Evolutionary conservation across 768 basidiomycete species (phyloP).

Genomic region (Rhodosporidiobolus sp.): DNA sequence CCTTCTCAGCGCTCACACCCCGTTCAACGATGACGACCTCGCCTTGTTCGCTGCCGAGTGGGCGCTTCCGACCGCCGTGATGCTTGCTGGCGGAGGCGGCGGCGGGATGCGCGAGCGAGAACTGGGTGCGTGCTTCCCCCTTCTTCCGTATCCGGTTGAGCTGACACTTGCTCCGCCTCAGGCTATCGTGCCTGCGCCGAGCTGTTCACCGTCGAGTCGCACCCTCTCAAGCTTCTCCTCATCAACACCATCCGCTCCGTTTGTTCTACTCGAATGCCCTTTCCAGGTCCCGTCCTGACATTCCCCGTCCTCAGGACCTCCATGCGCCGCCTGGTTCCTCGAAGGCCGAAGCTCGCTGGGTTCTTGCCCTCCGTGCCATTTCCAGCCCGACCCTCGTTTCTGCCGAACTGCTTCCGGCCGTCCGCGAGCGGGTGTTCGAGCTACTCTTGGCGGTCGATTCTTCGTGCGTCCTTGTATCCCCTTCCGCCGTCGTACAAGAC

Average conservation of each 20-base stretch:
- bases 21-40: not conserved
- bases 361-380: conserved; percentile 9
- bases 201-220: conserved; percentile 8
- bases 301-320: conserved; percentile 9
- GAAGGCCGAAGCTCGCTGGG: not conserved
- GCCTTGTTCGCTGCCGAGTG: not conserved
- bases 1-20: too few relatives aligned
- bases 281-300: accelerated
- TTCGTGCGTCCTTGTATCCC: not conserved
- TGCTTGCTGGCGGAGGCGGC: conserved; percentile 14
- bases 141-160: too few relatives aligned
- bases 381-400: conserved; percentile 1
- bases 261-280: not conserved
- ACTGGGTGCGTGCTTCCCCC: not conserved
- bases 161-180: not conserved
- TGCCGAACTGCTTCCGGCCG: conserved; percentile 7
- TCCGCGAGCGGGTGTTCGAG: conserved; percentile 19
- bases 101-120: not conserved
- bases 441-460: not conserved
- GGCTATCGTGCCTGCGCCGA: conserved; percentile 33
- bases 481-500: not conserved
- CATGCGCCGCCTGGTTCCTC: not conserved
- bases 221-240: conserved; percentile 30
- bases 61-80: conserved; percentile 7
- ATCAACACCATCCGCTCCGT: conserved; percentile 29